Conservation (phyloP, 2,329 filamentous ascomycete species). For the Westerdykella aurantiaca region DNA sequence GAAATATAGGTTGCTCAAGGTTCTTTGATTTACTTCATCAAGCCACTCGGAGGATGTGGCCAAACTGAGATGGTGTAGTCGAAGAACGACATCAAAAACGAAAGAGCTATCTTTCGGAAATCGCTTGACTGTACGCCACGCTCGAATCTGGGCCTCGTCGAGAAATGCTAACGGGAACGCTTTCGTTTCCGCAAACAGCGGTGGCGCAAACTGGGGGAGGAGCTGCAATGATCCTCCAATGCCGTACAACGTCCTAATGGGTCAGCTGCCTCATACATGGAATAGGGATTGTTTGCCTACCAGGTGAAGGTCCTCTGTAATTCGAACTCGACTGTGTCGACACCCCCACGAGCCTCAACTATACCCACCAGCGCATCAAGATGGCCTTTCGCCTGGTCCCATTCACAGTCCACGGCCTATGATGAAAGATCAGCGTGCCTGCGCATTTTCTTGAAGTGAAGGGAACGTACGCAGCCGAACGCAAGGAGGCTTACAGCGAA, state of each 20-base stretch:
- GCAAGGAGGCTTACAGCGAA: conserved; percentile 14
- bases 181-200: conserved; percentile 4
- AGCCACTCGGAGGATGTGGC: conserved; percentile 13
- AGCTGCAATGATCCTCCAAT: conserved; percentile 6
- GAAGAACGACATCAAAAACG: conserved; percentile 14
- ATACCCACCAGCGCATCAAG: conserved; percentile 13
- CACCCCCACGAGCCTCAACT: conserved; percentile 10
- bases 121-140: conserved; percentile 19
- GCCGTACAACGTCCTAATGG: conserved; percentile 9
- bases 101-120: conserved; percentile 18
- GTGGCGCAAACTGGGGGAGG: conserved; percentile 8
- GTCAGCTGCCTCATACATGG: not conserved
- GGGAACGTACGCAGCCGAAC: conserved; percentile 15
- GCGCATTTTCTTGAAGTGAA: too few species aligned
- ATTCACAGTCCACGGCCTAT: conserved; percentile 13
- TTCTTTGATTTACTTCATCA: conserved; percentile 8
- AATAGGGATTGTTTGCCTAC: conserved; percentile 4
- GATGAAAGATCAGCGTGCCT: too few species aligned
- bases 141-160: conserved; percentile 16
- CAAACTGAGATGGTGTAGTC: conserved; percentile 15
- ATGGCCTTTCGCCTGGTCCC: conserved; percentile 14
- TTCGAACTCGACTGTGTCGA: conserved; percentile 15
- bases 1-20: conserved; percentile 17
- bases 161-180: conserved; percentile 13
- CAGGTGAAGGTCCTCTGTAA: conserved; percentile 14